Conservation (phyloP, 2,329 filamentous ascomycete species). For the Orbilia blumenaviensis region DNA sequence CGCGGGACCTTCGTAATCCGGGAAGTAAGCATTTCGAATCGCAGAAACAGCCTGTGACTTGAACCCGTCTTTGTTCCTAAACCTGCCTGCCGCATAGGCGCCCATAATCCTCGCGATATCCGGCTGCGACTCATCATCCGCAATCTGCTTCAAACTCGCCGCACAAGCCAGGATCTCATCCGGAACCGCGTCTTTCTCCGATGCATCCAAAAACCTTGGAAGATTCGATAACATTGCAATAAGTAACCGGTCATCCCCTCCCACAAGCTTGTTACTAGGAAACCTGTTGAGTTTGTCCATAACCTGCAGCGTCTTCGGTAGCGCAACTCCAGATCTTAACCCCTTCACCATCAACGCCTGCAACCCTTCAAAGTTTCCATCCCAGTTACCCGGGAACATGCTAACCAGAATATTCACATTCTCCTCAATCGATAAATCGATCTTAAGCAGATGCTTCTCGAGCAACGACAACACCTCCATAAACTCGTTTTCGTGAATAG, state of each 20-base stretch:
- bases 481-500: slow-evolving; percentile 95
- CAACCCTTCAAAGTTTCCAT: slow-evolving; percentile 85
- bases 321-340: slow-evolving; percentile 82
- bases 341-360: slow-evolving; percentile 91
- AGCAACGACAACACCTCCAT: slow-evolving; percentile 91
- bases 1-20: slow-evolving; percentile 81
- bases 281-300: slow-evolving; percentile 81
- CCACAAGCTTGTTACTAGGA: slow-evolving; percentile 81
- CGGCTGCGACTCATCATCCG: slow-evolving; percentile 71
- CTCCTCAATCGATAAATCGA: slow-evolving; percentile 76
- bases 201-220: slow-evolving; percentile 80
- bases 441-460: slow-evolving; percentile 81
- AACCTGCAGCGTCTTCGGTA: slow-evolving; percentile 78
- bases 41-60: slow-evolving; percentile 76
- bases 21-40: slow-evolving; percentile 80
- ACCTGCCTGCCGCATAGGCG: slow-evolving; percentile 70
- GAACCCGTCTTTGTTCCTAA: slow-evolving; percentile 75
- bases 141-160: slow-evolving; percentile 74
- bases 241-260: slow-evolving; percentile 81
- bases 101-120: slow-evolving; percentile 76
- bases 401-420: slow-evolving; percentile 77
- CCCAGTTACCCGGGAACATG: slow-evolving; percentile 84
- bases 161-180: slow-evolving; percentile 71
- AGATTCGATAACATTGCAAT: slow-evolving; percentile 92
- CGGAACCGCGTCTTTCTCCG: slow-evolving; percentile 72